Conservation (phyloP, 1,284 basidiomycete genomes). For the Pseudozyma sp. region DNA sequence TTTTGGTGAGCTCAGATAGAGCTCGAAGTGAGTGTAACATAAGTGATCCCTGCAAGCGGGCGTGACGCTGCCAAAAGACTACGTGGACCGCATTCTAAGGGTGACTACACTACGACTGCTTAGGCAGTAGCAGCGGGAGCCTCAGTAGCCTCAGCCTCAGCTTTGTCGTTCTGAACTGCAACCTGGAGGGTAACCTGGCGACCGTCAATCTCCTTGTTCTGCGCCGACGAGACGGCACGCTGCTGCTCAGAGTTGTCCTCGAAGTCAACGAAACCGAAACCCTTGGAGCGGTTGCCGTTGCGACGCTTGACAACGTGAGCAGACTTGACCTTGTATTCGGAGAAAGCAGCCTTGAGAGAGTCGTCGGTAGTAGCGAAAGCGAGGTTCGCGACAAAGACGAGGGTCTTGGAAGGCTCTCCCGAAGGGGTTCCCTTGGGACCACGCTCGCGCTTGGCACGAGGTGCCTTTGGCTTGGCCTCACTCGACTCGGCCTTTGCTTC, state of each 20-base stretch:
- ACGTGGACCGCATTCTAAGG: too few species aligned
- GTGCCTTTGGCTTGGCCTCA: constrained; percentile 34
- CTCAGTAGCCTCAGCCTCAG: constrained; percentile 13
- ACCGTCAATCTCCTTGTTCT: constrained; percentile 56
- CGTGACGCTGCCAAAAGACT: too few species aligned
- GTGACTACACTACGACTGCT: constrained; percentile 1
- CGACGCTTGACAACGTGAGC: constrained; percentile 60
- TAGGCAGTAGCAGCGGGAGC: constrained; percentile 17
- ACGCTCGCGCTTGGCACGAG: constrained; percentile 38
- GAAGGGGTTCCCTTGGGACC: constrained; percentile 44
- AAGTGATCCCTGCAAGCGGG: background rate
- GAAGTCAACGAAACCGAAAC: constrained; percentile 64
- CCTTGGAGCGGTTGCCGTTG: constrained; percentile 54
- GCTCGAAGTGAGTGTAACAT: constrained; percentile 2
- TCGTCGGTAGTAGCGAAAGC: constrained; percentile 60
- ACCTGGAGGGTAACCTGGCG: constrained; percentile 55
- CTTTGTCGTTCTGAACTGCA: constrained; percentile 48
- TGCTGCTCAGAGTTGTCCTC: constrained; percentile 55
- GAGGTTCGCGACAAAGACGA: constrained; percentile 65
- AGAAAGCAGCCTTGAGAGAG: constrained; percentile 56
- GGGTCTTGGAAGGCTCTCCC: constrained; percentile 62
- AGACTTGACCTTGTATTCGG: constrained; percentile 53
- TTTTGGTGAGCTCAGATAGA: constrained; percentile 1
- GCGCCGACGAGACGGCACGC: constrained; percentile 51
- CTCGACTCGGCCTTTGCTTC: constrained; percentile 25